A percentile compares a stretch with the other conserved stretches of the same genome.
Conservation (phyloP, 805 yeast genomes). For the Saccharomycopsis sp. region DNA sequence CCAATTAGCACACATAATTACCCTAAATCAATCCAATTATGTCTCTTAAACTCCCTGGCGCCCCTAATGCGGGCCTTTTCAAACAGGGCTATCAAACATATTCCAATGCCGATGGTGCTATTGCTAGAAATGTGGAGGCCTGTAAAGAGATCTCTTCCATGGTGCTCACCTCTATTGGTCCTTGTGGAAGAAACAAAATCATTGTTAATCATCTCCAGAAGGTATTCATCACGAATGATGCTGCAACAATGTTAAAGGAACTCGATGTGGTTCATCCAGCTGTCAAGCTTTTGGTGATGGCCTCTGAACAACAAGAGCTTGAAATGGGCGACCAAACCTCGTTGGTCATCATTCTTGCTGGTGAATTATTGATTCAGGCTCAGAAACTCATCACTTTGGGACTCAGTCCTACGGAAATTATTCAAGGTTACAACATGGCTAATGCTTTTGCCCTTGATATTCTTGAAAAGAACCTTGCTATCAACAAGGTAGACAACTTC, state of each 20-base stretch:
- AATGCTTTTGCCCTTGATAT: constrained; percentile 57
- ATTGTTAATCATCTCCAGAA: constrained; percentile 84
- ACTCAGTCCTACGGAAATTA: constrained; percentile 83
- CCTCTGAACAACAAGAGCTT: constrained; percentile 91
- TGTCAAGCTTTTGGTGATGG: constrained; percentile 91
- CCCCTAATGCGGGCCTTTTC: constrained; percentile 89
- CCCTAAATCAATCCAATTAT: too few relatives aligned
- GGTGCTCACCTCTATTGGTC: constrained; percentile 93
- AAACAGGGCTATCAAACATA: constrained; percentile 91
- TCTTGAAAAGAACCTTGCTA: constrained; percentile 51
- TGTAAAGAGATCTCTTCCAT: constrained; percentile 88
- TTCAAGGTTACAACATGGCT: constrained; percentile 91
- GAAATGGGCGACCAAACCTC: constrained; percentile 98
- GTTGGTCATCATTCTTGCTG: constrained; percentile 85
- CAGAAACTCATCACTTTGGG: constrained; percentile 83
- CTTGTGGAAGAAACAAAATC: constrained; percentile 94
- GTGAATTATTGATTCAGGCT: constrained; percentile 81
- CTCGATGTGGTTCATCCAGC: constrained; percentile 96
- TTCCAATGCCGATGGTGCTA: constrained; percentile 89
- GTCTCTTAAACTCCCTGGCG: constrained; percentile 88
- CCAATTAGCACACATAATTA: too few relatives aligned
- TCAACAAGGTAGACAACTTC: constrained; percentile 56
- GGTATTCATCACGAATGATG: constrained; percentile 88
- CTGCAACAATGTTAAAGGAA: constrained; percentile 95
- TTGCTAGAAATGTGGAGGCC: constrained; percentile 86